Evolutionary conservation across 1,139 yeast species (phyloP).

Genomic region (Blastobotrys malaysiensis): DNA sequence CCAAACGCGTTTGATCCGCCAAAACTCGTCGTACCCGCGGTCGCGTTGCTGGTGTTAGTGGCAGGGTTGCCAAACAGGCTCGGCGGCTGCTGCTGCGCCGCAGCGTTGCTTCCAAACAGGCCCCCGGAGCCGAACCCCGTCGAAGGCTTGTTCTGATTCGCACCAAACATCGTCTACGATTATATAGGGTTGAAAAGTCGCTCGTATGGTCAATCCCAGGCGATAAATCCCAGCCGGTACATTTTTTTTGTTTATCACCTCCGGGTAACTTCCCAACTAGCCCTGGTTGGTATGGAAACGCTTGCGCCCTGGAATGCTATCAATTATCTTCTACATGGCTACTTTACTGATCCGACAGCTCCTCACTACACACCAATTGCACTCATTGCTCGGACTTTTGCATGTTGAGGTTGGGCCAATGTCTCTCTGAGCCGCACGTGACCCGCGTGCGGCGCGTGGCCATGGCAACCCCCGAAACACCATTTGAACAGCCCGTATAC

Average conservation of each 20-base stretch:
- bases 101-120: not conserved
- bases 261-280: not conserved
- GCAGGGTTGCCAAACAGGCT: not conserved
- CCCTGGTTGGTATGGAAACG: not conserved
- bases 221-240: not conserved
- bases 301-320: no score
- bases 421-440: no score
- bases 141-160: slow-evolving; percentile 14
- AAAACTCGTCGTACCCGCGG: not conserved
- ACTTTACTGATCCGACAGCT: no score
- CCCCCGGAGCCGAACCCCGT: slow-evolving; percentile 5
- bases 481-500: no score
- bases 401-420: no score
- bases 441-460: no score
- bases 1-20: not conserved
- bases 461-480: no score
- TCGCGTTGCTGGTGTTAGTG: not conserved
- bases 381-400: no score
- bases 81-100: not conserved
- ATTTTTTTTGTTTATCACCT: not conserved
- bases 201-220: no score
- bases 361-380: no score
- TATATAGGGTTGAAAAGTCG: not conserved
- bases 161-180: not conserved
- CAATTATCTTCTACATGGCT: no score